phyloP scores from a whole-genome alignment of 2,329 filamentous ascomycete species.

The Aspergillus bombycis region DNA sequence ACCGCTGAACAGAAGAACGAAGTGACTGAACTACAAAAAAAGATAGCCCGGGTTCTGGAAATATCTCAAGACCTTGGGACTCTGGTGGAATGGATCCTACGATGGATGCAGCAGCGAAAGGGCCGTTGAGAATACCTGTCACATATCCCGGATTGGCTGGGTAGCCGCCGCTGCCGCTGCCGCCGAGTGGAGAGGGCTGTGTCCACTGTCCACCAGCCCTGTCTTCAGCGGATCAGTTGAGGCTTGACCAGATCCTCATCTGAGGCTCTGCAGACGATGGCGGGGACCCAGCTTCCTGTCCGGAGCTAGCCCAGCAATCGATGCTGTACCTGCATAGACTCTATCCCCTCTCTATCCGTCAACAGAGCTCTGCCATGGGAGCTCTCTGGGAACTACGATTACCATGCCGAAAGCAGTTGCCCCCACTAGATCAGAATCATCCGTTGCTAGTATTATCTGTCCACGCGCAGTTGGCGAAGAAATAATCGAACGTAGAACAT shows the following conservation, averaged over 20 bases:
- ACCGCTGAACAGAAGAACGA: slow-evolving; percentile 22
- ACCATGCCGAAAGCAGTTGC: not conserved
- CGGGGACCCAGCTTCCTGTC: not conserved
- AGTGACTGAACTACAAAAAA: slow-evolving; percentile 32
- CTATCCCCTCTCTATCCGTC: not conserved
- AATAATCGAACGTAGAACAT: not conserved
- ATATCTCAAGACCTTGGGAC: slow-evolving; percentile 49
- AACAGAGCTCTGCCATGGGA: not conserved
- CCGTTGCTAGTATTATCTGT: not conserved
- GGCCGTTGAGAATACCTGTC: slow-evolving; percentile 23
- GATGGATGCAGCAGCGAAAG: slow-evolving; percentile 37
- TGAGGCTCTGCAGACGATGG: slow-evolving; percentile 2
- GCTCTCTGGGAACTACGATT: not conserved
- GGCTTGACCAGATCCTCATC: not conserved
- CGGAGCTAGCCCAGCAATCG: not conserved
- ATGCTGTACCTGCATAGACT: slow-evolving; percentile 7
- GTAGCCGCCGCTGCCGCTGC: slow-evolving; percentile 3
- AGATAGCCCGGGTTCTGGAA: slow-evolving; percentile 44
- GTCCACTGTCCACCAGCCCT: slow-evolving; percentile 6
- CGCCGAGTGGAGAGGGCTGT: slow-evolving; percentile 8
- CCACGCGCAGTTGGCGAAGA: not conserved
- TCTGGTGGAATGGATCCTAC: slow-evolving; percentile 48
- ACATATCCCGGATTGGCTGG: not conserved
- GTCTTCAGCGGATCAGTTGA: not conserved
- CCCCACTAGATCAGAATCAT: not conserved